Base-by-base conservation (phyloP, 176 grass and related monocot genomes). In the Oryza meridionalis region DNA sequence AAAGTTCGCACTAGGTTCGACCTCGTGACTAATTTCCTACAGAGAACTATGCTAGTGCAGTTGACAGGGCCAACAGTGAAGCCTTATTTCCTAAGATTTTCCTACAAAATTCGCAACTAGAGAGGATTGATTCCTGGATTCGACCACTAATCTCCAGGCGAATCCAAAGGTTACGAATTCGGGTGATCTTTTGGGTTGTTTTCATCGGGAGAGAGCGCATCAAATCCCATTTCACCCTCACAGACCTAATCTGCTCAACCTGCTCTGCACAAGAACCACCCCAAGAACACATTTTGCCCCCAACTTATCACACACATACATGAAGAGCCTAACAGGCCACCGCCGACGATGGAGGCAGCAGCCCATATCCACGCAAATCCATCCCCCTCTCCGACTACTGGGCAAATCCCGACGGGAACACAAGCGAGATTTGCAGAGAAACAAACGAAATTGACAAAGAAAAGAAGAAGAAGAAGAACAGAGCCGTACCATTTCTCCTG, bases 401-500 rank as follows among this genome's bases (percentile, higher is more conserved):
- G 33, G 33, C 4, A 5, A 55, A 19, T 55, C 50, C 14, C 50
- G 6, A 19, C 50, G 1, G 1, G 16, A 55, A 55, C 15, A 1
- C 46, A 51, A 51, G 3, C 49, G 1, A 51, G 49, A 51, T 51
- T 50, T 51, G 4, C 14, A 82, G 13, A 21, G 2, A 68, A 32
- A 73, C 2, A 22, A 45, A 65, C 17, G 4, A 27, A 4, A 6
- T 7, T 19, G 9, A 32, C 0, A 0, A n/a, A 55, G 0, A 1
- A 10, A n/a, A 35, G 8, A 49, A 16, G 2, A 10, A 2, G 11
- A 10, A 2, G 11, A 16, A n/a, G 11, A 9, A 12, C 31, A 26
- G 16, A 49, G 1, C 25, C 81, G 58, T 83, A 83, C 81, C 70
- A 83, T 83, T 13, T 13, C 32, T 27, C 70, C 70, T 0, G 58